Base-by-base conservation (phyloP, 257 asterid genomes). In the Solanum virginianum region DNA sequence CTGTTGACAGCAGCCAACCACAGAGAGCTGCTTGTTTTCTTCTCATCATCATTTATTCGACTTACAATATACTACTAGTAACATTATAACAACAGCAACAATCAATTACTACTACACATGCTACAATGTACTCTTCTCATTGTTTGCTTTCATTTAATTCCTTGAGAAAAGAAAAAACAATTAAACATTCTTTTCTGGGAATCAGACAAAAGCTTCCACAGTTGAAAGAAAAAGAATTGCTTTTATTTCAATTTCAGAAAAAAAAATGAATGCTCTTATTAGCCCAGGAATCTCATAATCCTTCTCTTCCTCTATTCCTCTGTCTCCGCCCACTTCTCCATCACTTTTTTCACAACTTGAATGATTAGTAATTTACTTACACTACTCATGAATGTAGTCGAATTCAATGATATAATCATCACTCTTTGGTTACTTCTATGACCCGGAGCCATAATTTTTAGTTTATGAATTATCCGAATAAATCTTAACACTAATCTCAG, bases 221-320 rank as follows among this genome's bases (percentile, higher is more conserved):
- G 63, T 69, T 75, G 51, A 69, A 81, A 29, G 10, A n/a, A 18
- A 55, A 20, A 15, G 22, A 45, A 22, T 15, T 83, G 86, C 81
- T 51, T 20, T 45, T 82, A 43, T 85, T 57, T 29, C 18, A 69
- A 7, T 41, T 39, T 65, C 54, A 60, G 45, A 75, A 51, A 22
- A 36, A 32, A 20, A 47, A 79, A 32, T 62, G 47, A 56, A 55
- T 84, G 74, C 53, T 84, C 8, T 7, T 18, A 47, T 39, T 32
- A 47, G 75, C 83, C 79, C 83, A 71, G 87, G 89, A 86, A 86
- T 88, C 88, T 88, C 83, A 83, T 86, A 71, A 88, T 86, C 86
- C 82, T 55, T 86, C 82, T 79, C 29, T 39, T 69, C 56, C 82
- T 82, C 45, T 81, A 83, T 85, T 71, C 49, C 69, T 72, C 82